A percentile compares a stretch with the other conserved stretches of the same genome.
phyloP scores from a whole-genome alignment of 2,329 filamentous ascomycete genomes.

The Hymenoscyphus fraxineus region DNA sequence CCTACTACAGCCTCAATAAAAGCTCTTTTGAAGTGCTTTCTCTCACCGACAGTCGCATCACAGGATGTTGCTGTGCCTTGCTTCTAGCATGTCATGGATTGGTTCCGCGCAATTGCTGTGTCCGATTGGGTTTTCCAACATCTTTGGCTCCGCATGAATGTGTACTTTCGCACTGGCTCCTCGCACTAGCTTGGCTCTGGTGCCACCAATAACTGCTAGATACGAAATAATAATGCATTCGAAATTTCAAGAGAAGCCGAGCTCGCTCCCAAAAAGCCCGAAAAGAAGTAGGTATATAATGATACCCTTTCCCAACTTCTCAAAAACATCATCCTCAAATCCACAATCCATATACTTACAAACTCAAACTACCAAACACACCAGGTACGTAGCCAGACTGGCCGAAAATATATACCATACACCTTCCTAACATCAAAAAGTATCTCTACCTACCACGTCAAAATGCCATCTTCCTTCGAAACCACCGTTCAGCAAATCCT shows the following conservation, averaged over 20 bases:
- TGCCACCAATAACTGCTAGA: background rate
- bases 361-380: background rate
- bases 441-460: background rate
- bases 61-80: background rate
- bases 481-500: background rate
- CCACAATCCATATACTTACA: background rate
- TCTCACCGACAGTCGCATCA: background rate
- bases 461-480: background rate
- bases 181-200: background rate
- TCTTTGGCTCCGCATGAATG: background rate
- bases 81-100: background rate
- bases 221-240: background rate
- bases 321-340: background rate
- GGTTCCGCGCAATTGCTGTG: background rate
- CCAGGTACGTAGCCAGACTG: background rate
- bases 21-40: background rate
- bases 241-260: background rate
- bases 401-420: no score
- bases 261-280: background rate
- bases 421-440: background rate
- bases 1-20: background rate
- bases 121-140: background rate
- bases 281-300: background rate
- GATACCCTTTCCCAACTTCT: background rate
- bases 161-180: background rate